phyloP scores from a whole-genome alignment of 75 land plant species.

The Sequoia sempervirens region DNA sequence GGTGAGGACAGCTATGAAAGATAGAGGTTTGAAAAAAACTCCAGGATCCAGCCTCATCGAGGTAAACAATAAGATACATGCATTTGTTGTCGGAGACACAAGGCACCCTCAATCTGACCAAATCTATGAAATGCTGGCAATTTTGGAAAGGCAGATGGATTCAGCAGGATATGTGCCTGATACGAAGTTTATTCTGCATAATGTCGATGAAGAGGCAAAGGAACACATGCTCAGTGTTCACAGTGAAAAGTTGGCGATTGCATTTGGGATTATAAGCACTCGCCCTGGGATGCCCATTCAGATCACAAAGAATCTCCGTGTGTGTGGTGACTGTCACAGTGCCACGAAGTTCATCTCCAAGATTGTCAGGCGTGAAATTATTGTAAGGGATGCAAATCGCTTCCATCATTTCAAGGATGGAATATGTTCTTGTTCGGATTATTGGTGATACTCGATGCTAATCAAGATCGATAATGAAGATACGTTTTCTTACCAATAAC shows the following conservation, averaged over 20 bases:
- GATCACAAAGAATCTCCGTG: slow-evolving; percentile 9
- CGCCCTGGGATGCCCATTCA: not conserved
- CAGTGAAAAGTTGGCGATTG: slow-evolving; percentile 12
- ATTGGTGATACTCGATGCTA: slow-evolving; percentile 4
- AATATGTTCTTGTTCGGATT: slow-evolving; percentile 10
- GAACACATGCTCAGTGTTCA: slow-evolving; percentile 1
- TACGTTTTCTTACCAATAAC: not conserved
- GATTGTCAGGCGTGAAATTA: slow-evolving; percentile 10
- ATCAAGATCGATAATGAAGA: not conserved
- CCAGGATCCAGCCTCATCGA: slow-evolving; percentile 3
- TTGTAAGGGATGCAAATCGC: slow-evolving; percentile 8
- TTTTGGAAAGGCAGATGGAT: not conserved
- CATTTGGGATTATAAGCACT: not conserved
- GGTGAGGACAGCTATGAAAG: slow-evolving; percentile 7
- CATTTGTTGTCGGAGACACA: slow-evolving; percentile 2
- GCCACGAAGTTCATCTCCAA: slow-evolving; percentile 9
- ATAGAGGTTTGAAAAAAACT: slow-evolving; percentile 1
- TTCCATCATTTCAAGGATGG: slow-evolving; percentile 14
- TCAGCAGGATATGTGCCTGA: slow-evolving; percentile 6
- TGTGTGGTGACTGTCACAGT: slow-evolving; percentile 7
- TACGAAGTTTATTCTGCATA: not conserved
- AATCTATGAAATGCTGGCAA: not conserved
- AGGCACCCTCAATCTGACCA: slow-evolving; percentile 3
- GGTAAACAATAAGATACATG: slow-evolving; percentile 1
- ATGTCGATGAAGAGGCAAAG: not conserved